These are phyloP conservation scores for Quercus rubra DNA, from an alignment of 306 rosid species.

Conservation along the genomic window DNA sequence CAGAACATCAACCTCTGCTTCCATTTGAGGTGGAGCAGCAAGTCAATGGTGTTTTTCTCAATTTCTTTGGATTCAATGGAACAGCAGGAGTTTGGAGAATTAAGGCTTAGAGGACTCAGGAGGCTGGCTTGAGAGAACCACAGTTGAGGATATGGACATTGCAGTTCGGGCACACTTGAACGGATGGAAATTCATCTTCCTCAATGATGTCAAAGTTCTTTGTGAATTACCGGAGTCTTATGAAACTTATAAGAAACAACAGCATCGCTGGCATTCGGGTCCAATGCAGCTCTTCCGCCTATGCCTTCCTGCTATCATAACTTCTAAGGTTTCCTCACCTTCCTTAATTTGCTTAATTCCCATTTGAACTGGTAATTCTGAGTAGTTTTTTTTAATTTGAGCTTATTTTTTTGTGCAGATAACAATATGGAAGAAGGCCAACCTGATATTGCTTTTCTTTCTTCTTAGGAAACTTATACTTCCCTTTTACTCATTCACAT, in stretches of 20 bases:
- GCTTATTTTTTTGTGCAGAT: conserved; percentile 54
- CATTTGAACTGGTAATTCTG: not conserved
- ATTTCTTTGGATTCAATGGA: conserved; percentile 98
- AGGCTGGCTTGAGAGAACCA: conserved; percentile 97
- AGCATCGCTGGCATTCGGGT: conserved; percentile 99
- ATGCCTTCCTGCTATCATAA: conserved; percentile 79
- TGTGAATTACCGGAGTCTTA: conserved; percentile 97
- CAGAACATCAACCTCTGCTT: conserved; percentile 95
- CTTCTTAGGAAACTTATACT: conserved; percentile 88
- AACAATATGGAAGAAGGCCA: conserved; percentile 77
- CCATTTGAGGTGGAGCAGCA: conserved; percentile 99
- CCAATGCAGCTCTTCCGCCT: conserved; percentile 97
- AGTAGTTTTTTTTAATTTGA: not conserved
- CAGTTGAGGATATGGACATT: conserved; percentile 98
- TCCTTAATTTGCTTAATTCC: not conserved
- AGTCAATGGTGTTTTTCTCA: conserved; percentile 83
- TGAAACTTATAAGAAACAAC: conserved; percentile 96
- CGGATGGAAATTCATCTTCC: conserved; percentile 93
- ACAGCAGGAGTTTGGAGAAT: conserved; percentile 98
- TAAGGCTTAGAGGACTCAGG: conserved; percentile 94
- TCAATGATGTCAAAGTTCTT: conserved; percentile 86
- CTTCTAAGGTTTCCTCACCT: conserved; percentile 58
- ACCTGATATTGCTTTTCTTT: conserved; percentile 88
- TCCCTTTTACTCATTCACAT: conserved; percentile 96
- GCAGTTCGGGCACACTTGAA: conserved; percentile 93